phyloP scores from a whole-genome alignment of 192 early-diverging fungal species.

The Coemansia sp. region DNA sequence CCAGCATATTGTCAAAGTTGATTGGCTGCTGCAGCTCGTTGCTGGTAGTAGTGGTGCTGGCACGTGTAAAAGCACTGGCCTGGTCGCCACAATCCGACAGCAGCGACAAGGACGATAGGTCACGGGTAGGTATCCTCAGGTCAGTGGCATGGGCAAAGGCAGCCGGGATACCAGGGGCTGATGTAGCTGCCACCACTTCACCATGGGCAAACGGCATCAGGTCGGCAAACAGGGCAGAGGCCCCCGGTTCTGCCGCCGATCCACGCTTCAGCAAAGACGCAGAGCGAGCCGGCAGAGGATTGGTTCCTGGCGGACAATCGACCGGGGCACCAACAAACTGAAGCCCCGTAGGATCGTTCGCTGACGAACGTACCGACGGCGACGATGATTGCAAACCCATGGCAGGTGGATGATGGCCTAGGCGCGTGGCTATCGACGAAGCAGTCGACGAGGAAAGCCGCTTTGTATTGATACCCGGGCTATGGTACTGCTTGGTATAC shows the following conservation, averaged over 20 bases:
- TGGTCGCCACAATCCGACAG: slow-evolving; percentile 10
- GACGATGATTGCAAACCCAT: not conserved
- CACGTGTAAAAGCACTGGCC: not conserved
- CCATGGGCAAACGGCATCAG: not conserved
- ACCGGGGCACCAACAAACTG: not conserved
- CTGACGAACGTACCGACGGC: not conserved
- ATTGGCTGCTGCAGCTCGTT: not conserved
- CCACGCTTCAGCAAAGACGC: not conserved
- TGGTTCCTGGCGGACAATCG: not conserved
- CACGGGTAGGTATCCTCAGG: slow-evolving; percentile 13
- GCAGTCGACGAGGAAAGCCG: not conserved
- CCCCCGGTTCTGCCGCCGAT: not conserved
- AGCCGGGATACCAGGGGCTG: no score
- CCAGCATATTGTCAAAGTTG: slow-evolving; percentile 9
- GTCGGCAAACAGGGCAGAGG: not conserved
- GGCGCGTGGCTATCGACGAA: slow-evolving; percentile 1
- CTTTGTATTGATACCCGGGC: slow-evolving; percentile 14
- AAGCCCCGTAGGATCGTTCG: not conserved
- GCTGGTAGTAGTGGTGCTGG: not conserved
- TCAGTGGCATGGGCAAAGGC: not conserved
- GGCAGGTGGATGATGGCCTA: no score
- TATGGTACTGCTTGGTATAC: slow-evolving; percentile 48
- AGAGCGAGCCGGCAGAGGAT: not conserved
- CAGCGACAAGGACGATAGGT: slow-evolving; percentile 29
- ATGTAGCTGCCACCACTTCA: no score